Percentiles rank a stretch among this genome's conserved stretches.
phyloP scores from a whole-genome alignment of 225 moss, liverwort and hornwort genomes.

The Sphagnum contortum region DNA sequence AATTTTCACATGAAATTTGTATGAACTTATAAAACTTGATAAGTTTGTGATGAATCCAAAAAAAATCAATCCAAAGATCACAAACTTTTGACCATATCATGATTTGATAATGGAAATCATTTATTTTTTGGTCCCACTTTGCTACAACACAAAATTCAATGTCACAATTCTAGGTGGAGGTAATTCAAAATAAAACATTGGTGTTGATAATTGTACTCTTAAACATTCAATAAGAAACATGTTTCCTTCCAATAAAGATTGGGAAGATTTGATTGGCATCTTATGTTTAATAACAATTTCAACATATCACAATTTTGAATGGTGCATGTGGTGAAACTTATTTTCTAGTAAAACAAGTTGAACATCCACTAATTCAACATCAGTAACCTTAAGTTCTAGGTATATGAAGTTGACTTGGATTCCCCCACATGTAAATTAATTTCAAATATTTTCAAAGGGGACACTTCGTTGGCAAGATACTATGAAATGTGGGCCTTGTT shows the following conservation, averaged over 20 bases:
- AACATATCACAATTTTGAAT: no score
- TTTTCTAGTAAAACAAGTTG: constrained; percentile 17
- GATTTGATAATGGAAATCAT: constrained; percentile 28
- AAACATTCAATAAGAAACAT: no score
- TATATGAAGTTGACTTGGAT: constrained; percentile 57
- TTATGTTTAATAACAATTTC: no score
- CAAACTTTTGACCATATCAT: no score
- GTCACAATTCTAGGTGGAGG: neutral
- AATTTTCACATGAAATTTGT: constrained; percentile 15
- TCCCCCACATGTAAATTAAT: no score
- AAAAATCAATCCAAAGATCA: no score
- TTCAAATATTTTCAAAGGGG: no score
- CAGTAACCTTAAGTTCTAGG: constrained; percentile 12
- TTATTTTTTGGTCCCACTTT: constrained; percentile 26
- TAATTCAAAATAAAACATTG: neutral
- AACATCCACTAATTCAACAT: constrained; percentile 28
- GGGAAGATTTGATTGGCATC: no score
- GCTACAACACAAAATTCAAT: constrained; percentile 13
- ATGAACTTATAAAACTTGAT: constrained; percentile 10
- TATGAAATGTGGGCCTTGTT: constrained; percentile 93
- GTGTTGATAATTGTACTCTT: no score
- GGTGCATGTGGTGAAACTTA: constrained; percentile 3
- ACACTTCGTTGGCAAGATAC: constrained; percentile 98
- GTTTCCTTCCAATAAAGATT: no score
- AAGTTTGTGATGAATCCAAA: constrained; percentile 19